phyloP scores from a whole-genome alignment of 2,329 filamentous ascomycete genomes.

The Colletotrichum camelliae region DNA sequence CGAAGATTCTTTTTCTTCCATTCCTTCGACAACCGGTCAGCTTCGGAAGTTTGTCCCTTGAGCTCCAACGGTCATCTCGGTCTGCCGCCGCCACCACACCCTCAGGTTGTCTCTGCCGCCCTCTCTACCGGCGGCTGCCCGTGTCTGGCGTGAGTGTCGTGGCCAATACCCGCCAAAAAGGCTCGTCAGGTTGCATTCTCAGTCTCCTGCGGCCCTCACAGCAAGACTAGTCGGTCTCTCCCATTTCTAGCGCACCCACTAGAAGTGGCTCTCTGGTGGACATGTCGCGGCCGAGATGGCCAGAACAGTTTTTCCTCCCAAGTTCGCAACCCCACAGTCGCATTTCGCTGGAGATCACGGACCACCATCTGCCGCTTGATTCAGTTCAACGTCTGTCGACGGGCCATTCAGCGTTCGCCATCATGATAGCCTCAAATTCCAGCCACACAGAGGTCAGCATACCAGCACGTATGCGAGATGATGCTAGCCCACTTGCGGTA shows the following conservation, averaged over 20 bases:
- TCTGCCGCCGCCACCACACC: background rate
- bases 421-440: conserved; percentile 11
- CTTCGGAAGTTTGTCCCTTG: background rate
- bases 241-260: conserved; percentile 8
- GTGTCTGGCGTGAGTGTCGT: background rate
- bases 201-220: conserved; percentile 1
- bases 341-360: conserved; percentile 11
- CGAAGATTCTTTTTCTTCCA: conserved; percentile 12
- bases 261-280: conserved; percentile 5
- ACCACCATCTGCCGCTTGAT: conserved; percentile 10
- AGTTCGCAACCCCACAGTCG: conserved; percentile 1
- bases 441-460: conserved; percentile 11
- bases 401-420: background rate
- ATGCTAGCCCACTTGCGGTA: conserved; percentile 10
- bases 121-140: background rate
- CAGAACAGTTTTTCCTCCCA: background rate
- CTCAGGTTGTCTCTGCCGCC: background rate
- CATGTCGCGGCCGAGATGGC: conserved; percentile 5
- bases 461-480: background rate
- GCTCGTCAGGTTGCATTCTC: conserved; percentile 13
- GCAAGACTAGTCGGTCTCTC: background rate
- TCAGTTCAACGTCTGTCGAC: background rate
- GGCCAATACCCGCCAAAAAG: conserved; percentile 11
- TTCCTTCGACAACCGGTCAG: background rate
- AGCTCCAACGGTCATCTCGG: conserved; percentile 1